phyloP scores from a whole-genome alignment of 176 grass and related monocot genomes.

The Phyllostachys edulis region DNA sequence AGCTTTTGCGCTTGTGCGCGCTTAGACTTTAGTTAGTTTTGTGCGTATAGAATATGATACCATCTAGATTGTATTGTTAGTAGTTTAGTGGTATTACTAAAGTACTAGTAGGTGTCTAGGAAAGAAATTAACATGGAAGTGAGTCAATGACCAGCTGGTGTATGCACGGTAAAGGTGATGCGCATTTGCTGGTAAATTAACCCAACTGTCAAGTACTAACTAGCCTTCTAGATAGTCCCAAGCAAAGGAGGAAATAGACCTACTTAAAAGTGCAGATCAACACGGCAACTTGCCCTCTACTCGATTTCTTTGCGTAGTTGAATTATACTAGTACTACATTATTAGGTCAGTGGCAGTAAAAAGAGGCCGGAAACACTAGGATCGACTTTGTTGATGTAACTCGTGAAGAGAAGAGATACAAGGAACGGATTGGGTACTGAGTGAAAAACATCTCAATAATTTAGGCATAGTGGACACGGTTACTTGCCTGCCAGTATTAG shows the following conservation, averaged over 20 bases:
- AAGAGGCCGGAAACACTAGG: not conserved
- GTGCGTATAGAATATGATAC: not conserved
- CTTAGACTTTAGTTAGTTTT: not conserved
- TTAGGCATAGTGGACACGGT: not conserved
- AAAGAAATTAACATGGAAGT: not conserved
- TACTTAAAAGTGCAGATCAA: conserved; percentile 24
- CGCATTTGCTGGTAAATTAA: not conserved
- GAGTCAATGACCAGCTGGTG: not conserved
- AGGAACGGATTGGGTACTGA: not conserved
- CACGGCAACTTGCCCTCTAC: not conserved
- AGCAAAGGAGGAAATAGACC: not conserved
- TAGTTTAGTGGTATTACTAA: not conserved
- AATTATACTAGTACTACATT: not conserved
- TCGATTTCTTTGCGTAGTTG: not conserved
- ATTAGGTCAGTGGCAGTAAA: not conserved
- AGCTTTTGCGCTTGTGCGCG: not conserved
- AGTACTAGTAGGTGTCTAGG: not conserved
- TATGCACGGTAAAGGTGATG: not conserved
- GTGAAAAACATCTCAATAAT: not conserved
- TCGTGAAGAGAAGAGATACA: not conserved
- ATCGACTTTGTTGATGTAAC: not conserved
- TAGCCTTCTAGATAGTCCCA: not conserved
- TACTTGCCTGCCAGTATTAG: not conserved
- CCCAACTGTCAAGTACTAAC: not conserved
- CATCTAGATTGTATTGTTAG: too few relatives aligned